phyloP scores from a whole-genome alignment of 2,329 filamentous ascomycete genomes.

The Corinectria fuckeliana region DNA sequence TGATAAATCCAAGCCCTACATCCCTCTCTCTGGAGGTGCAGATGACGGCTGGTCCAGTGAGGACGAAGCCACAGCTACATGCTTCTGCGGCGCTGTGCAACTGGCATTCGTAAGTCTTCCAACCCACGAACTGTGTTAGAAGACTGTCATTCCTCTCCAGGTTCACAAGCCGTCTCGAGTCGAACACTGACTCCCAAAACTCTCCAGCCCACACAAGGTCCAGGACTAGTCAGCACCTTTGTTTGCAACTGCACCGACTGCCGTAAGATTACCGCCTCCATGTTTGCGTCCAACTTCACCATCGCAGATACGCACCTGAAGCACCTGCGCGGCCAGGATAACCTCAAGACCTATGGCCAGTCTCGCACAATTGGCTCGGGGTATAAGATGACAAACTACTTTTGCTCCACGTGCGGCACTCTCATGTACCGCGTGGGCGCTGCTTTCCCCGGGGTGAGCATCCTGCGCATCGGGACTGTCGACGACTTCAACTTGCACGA shows the following conservation, averaged over 20 bases:
- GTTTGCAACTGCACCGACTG: constrained; percentile 68
- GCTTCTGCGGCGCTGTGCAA: constrained; percentile 64
- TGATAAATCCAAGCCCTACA: not conserved
- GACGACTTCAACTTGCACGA: constrained; percentile 67
- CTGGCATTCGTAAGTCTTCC: constrained; percentile 54
- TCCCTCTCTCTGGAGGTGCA: constrained; percentile 48
- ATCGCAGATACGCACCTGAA: constrained; percentile 52
- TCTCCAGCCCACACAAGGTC: constrained; percentile 51
- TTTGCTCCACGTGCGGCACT: constrained; percentile 65
- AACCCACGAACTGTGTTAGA: not conserved
- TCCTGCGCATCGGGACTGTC: constrained; percentile 65
- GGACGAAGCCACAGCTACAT: constrained; percentile 61
- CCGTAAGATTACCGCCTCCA: constrained; percentile 67
- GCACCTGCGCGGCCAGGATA: constrained; percentile 59
- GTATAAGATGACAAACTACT: constrained; percentile 65
- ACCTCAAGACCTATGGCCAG: constrained; percentile 55
- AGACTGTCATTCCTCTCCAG: not conserved
- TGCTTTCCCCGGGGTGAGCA: constrained; percentile 51
- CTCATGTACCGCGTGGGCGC: constrained; percentile 63
- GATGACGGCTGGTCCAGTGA: constrained; percentile 54
- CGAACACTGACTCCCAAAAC: not conserved
- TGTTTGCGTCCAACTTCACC: constrained; percentile 67
- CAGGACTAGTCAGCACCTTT: constrained; percentile 56
- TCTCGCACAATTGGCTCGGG: constrained; percentile 53
- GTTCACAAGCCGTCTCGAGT: not conserved